Evolutionary conservation across 2,329 filamentous ascomycete species (phyloP).

Genomic region (Penicillium sp.): DNA sequence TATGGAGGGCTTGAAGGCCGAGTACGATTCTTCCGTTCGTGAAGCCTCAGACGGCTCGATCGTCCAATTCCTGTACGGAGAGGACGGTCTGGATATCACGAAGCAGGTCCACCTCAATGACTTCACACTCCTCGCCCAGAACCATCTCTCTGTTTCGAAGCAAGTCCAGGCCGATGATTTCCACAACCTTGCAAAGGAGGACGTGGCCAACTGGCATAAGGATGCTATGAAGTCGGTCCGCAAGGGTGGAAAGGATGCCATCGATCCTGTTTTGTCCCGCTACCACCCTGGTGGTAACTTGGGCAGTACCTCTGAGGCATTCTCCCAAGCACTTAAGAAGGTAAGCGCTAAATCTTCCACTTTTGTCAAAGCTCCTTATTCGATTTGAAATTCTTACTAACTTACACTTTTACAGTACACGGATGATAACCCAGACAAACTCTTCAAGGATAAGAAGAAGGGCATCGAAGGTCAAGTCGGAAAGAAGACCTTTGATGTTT

Average conservation of each 20-base stretch:
- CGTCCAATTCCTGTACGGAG: conserved; percentile 94
- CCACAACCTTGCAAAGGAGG: conserved; percentile 66
- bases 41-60: conserved; percentile 86
- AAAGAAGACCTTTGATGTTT: conserved; percentile 77
- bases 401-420: conserved; percentile 61
- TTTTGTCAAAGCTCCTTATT: neutral
- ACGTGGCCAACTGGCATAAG: conserved; percentile 65
- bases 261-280: conserved; percentile 74
- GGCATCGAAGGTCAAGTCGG: conserved; percentile 45
- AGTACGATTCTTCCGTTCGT: conserved; percentile 92
- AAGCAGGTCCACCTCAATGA: conserved; percentile 91
- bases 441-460: conserved; percentile 65
- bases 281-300: conserved; percentile 77
- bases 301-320: conserved; percentile 87
- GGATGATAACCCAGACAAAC: conserved; percentile 70
- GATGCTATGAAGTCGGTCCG: conserved; percentile 76
- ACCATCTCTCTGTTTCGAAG: conserved; percentile 78
- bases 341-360: conserved; percentile 38
- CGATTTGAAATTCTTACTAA: conserved; percentile 17
- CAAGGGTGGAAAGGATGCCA: conserved; percentile 71
- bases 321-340: conserved; percentile 70
- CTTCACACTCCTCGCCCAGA: conserved; percentile 87
- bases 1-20: conserved; percentile 90
- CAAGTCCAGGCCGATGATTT: conserved; percentile 69
- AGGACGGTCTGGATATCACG: conserved; percentile 91